Conservation (phyloP, 2,329 filamentous ascomycete genomes). For the Scytalidium sp. region DNA sequence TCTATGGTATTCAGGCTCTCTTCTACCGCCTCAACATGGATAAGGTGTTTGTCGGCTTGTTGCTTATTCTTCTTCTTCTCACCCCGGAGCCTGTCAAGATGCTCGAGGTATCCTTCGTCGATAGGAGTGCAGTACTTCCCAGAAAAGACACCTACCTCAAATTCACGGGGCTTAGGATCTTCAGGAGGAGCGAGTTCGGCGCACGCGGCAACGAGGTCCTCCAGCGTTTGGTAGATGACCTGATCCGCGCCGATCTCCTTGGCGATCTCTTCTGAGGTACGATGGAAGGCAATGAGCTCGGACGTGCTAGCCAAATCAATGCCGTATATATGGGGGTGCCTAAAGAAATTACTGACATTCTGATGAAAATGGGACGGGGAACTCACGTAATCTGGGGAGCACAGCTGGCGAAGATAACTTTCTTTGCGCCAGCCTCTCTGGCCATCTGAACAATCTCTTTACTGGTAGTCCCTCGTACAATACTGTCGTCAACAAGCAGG, state of each 20-base stretch:
- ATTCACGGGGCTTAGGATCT: conserved; percentile 53
- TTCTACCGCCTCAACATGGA: no score
- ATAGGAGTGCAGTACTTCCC: conserved; percentile 84
- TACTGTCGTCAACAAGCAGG: conserved; percentile 83
- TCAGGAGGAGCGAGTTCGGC: conserved; percentile 62
- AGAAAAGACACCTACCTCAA: conserved; percentile 91
- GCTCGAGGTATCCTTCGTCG: conserved; percentile 76
- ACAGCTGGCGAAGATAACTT: conserved; percentile 77
- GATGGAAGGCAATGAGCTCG: conserved; percentile 66
- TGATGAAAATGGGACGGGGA: conserved; percentile 20
- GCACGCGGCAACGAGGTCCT: conserved; percentile 73
- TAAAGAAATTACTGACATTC: conserved; percentile 42
- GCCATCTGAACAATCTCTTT: conserved; percentile 80
- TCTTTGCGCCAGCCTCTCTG: conserved; percentile 73
- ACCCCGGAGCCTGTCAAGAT: conserved; percentile 68
- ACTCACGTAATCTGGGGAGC: conserved; percentile 48
- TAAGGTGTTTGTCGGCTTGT: no score
- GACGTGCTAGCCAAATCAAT: conserved; percentile 68
- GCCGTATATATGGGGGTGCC: conserved; percentile 78
- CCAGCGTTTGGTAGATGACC: conserved; percentile 72
- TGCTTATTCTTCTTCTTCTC: conserved; percentile 46
- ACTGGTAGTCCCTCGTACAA: conserved; percentile 82
- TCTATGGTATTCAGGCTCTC: no score
- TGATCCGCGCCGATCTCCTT: conserved; percentile 65
- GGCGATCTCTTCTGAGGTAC: conserved; percentile 54